Evolutionary conservation across 208 protist genomes (phyloP).

Genomic region (Angomonas deanei): DNA sequence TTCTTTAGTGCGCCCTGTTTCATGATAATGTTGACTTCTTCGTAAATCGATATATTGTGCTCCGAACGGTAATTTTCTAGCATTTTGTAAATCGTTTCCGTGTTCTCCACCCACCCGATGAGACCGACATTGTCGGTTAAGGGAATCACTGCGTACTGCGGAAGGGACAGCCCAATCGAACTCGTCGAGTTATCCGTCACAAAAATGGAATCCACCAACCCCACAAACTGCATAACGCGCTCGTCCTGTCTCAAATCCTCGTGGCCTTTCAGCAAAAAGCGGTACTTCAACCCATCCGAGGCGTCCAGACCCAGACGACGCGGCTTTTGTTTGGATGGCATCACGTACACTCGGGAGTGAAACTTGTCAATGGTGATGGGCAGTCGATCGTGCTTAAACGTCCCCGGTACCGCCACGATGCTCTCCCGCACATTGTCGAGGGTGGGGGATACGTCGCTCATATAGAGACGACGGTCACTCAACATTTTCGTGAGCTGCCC

Average conservation of each 20-base stretch:
- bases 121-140: conserved; percentile 98
- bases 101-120: conserved; percentile 98
- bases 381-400: conserved; percentile 86
- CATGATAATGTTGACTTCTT: conserved; percentile 82
- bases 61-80: conserved; percentile 72
- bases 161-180: conserved; percentile 91
- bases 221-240: conserved; percentile 99
- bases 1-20: conserved; percentile 53
- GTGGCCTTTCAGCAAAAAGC: conserved; percentile 98
- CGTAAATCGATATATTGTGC: conserved; percentile 72
- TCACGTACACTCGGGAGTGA: conserved; percentile 91
- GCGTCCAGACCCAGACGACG: conserved; percentile 95
- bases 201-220: conserved; percentile 98
- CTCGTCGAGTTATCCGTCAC: conserved; percentile 70
- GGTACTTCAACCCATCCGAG: conserved; percentile 94
- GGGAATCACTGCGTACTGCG: conserved; percentile 98
- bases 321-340: conserved; percentile 99
- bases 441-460: conserved; percentile 91
- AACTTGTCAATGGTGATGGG: conserved; percentile 95
- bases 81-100: conserved; percentile 95
- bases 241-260: conserved; percentile 99
- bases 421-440: conserved; percentile 92
- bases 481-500: conserved; percentile 67
- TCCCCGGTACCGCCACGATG: conserved; percentile 97
- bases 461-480: conserved; percentile 66